Evolutionary conservation across 2,329 filamentous ascomycete species (phyloP).

Genomic region (Xylariaceae sp.): DNA sequence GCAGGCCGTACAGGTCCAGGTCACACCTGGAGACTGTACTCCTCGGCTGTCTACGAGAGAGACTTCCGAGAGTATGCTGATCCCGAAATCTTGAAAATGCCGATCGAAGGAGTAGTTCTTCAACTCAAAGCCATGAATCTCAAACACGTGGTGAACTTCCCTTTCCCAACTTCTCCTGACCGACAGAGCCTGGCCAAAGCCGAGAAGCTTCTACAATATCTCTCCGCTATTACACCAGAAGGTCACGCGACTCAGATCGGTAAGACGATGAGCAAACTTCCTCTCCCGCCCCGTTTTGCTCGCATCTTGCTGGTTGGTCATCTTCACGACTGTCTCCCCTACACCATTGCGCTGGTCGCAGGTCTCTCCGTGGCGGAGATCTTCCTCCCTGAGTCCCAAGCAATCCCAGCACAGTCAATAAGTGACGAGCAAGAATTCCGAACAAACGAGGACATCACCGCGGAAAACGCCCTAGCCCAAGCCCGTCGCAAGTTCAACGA

Average conservation of each 20-base stretch:
- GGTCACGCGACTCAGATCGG: conserved; percentile 77
- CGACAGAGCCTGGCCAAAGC: conserved; percentile 70
- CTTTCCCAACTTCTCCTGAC: conserved; percentile 88
- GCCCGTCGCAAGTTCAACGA: conserved; percentile 58
- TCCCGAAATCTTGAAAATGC: conserved; percentile 84
- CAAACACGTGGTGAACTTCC: conserved; percentile 86
- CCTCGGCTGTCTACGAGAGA: conserved; percentile 85
- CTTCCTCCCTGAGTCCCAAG: conserved; percentile 76
- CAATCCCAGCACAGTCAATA: conserved; percentile 51
- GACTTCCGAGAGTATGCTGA: conserved; percentile 82
- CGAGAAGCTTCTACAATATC: conserved; percentile 78
- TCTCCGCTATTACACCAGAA: conserved; percentile 68
- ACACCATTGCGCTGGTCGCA: conserved; percentile 83
- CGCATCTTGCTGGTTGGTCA: conserved; percentile 89
- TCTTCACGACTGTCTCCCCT: conserved; percentile 73
- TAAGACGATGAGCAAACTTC: conserved; percentile 79
- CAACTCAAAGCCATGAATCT: conserved; percentile 94
- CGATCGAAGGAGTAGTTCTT: conserved; percentile 86
- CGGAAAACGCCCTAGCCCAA: conserved; percentile 64
- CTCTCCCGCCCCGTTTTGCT: conserved; percentile 82
- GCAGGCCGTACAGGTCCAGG: conserved; percentile 92
- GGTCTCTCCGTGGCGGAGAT: conserved; percentile 83
- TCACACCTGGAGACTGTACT: conserved; percentile 93
- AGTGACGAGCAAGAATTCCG: conserved; percentile 40
- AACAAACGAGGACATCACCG: conserved; percentile 63